Base-by-base conservation (phyloP, 768 basidiomycete genomes). In the Lentinula edodes region DNA sequence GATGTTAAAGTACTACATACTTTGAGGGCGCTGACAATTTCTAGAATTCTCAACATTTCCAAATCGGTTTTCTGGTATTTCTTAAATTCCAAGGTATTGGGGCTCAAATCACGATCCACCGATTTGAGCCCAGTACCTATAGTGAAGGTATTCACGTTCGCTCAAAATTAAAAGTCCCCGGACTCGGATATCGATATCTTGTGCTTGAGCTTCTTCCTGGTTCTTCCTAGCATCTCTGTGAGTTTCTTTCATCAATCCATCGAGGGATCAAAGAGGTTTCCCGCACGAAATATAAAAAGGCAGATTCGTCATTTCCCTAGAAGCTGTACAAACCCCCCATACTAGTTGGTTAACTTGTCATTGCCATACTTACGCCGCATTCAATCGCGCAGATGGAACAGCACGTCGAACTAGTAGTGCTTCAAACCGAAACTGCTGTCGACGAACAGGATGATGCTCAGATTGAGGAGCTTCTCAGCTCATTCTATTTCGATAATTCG, bases 391-490 rank as follows among this genome's bases (percentile, higher is more conserved):
- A 52, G 35, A 34, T 52, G 32, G 51, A 34, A 52, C 32, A 15
- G 5, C 46, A 48, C 46, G 46, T 48, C 20, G 46, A 48, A 16
- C 42, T 43, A 48, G 46, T 48, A 48, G 20, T 8, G 18, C 46
- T 48, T 20, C 46, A 48, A 12, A 45, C 43, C 0, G 28, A 28
- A 28, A 23, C 18, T 54, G 12, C 41, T 32, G 3, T 16, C 18
- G 39, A 28, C 12, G 58, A 59, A n/a, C 45, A 59, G 5, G 58
- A 59, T n/a, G 58, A 59, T 28, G 3, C 45, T 35, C 43, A 59
- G n/a, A 59, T 59, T 10, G 45, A 59, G 34, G 58, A 59, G n/a
- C 43, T 59, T 32, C 58, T 59, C 58, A 59, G 45, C 7, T 59
- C 58, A 6, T 59, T 59, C 28, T 59, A 59, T 23, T 59, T 59